These are phyloP conservation scores for Penicillium corylophilum DNA, from an alignment of 2,329 filamentous ascomycete species.

Conservation along the genomic window DNA sequence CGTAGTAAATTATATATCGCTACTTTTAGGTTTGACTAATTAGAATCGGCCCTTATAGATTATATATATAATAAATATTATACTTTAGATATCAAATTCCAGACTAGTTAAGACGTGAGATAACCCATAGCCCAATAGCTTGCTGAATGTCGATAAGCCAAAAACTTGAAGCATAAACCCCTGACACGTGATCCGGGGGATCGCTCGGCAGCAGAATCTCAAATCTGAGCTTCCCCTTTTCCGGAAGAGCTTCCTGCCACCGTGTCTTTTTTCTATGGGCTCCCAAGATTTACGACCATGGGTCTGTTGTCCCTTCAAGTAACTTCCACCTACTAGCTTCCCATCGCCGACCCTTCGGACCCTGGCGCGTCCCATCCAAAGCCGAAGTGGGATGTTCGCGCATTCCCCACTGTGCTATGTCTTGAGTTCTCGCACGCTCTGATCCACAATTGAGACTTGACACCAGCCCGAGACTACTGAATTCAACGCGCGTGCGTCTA, in stretches of 20 bases:
- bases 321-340: neutral
- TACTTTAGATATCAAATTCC: neutral
- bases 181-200: conserved; percentile 22
- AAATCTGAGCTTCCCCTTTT: conserved; percentile 22
- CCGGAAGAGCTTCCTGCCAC: conserved; percentile 20
- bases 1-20: no score
- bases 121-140: neutral
- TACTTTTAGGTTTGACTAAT: no score
- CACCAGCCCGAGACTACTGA: neutral
- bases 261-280: conserved; percentile 20
- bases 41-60: no score
- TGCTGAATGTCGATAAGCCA: neutral
- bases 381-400: conserved; percentile 9
- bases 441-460: conserved; percentile 2
- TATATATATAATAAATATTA: no score
- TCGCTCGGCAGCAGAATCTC: conserved; percentile 12
- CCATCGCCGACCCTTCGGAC: neutral
- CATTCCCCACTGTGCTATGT: conserved; percentile 18
- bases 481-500: neutral
- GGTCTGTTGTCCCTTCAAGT: neutral
- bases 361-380: neutral
- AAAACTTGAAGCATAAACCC: neutral
- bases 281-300: neutral
- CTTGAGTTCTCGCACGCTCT: conserved; percentile 9
- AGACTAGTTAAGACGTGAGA: neutral